A percentile compares a stretch with the other conserved stretches of the same genome.
phyloP scores from a whole-genome alignment of 2,329 filamentous ascomycete genomes.

The Paecilomyces fulvus region DNA sequence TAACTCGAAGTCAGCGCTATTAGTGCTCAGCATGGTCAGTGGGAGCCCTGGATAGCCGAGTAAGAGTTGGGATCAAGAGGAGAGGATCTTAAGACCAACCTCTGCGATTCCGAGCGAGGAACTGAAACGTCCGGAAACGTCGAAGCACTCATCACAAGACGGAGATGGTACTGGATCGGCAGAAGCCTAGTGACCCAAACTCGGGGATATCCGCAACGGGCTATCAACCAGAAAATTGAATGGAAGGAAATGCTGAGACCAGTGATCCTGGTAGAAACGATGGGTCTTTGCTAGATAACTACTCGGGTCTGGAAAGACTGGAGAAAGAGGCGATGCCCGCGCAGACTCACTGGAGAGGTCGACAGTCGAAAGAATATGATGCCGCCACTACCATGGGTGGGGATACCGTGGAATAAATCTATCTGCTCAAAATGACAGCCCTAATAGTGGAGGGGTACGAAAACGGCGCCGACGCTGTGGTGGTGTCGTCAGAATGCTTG shows the following conservation, averaged over 20 bases:
- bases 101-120: slow-evolving; percentile 32
- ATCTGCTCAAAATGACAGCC: slow-evolving; percentile 7
- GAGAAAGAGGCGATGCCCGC: slow-evolving; percentile 11
- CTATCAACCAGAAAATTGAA: slow-evolving; percentile 6
- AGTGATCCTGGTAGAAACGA: slow-evolving; percentile 12
- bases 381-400: slow-evolving; percentile 15
- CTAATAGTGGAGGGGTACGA: slow-evolving; percentile 16
- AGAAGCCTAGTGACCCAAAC: slow-evolving; percentile 13
- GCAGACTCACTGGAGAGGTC: slow-evolving; percentile 10
- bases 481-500: slow-evolving; percentile 26
- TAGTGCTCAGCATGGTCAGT: slow-evolving; percentile 33
- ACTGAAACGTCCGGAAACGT: slow-evolving; percentile 34
- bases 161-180: slow-evolving; percentile 8
- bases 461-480: slow-evolving; percentile 17
- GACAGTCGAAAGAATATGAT: slow-evolving; percentile 12
- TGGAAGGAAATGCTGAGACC: slow-evolving; percentile 8
- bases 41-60: slow-evolving; percentile 19
- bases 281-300: slow-evolving; percentile 15
- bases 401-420: slow-evolving; percentile 10
- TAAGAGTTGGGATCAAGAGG: slow-evolving; percentile 15
- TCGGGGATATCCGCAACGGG: slow-evolving; percentile 14
- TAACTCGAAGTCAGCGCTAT: slow-evolving; percentile 50
- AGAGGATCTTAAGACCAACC: slow-evolving; percentile 20
- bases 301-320: slow-evolving; percentile 6
- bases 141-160: slow-evolving; percentile 34